Base-by-base conservation (phyloP, 78 protist genomes). In the Creolimax fragrantissima region DNA sequence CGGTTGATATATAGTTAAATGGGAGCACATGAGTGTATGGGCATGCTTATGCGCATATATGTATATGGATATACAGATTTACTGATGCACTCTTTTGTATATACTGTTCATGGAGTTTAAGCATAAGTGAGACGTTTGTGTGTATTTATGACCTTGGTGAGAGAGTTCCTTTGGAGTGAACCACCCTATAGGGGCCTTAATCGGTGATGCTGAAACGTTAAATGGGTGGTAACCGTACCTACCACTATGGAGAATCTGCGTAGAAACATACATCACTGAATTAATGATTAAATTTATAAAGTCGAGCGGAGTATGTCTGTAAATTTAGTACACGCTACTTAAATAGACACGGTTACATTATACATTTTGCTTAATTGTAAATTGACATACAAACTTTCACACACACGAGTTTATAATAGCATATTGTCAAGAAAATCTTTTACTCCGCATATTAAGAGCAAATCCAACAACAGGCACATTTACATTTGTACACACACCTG, bases 121-220 rank as follows among this genome's bases (percentile, higher is more conserved):
- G n/a, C n/a, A n/a, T n/a, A n/a, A n/a, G n/a, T n/a, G n/a, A n/a
- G n/a, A 58, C 24, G 24, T 58, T 32, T 58, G 24, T 58, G 24
- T 58, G 24, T 58, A 58, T 47, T 47, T 58, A 32, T 94, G 90
- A 91, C 89, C 83, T 83, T 24, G 7, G 37, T 6, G 86, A 3
- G 92, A 7, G 37, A 94, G 92, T 2, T 42, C 94, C 66, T 37
- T 32, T n/a, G 94, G 93, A 35, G 89, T 94, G 66, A 93, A 89
- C 45, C 83, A 91, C 35, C 58, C 35, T 66, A 94, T 92, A 37
- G 96, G 96, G 5, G 94, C 89, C 67, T 74, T 45, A 4, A 90
- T 88, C 44, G 89, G 3, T 4, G 92, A 43, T 2, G 96, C 88
- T 24, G 90, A 47, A 32, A 93, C 94, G 2, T 90, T 92, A 2